Evolutionary conservation across 345 rosid genomes (phyloP).

Genomic region (Moringa oleifera): DNA sequence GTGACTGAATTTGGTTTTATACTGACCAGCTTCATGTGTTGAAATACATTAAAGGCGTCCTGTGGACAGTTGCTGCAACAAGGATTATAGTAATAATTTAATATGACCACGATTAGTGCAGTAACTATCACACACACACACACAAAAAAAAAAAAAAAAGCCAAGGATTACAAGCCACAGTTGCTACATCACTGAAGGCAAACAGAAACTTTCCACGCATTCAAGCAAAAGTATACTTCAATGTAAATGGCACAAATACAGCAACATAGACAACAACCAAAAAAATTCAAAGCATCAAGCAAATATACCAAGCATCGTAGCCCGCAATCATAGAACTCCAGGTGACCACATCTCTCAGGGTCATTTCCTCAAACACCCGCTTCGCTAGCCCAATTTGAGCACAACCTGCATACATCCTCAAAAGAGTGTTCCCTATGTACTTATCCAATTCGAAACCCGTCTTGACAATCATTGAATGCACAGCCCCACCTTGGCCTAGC

Average conservation of each 20-base stretch:
- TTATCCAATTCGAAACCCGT: slow-evolving; percentile 19
- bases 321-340: slow-evolving; percentile 55
- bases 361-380: slow-evolving; percentile 30
- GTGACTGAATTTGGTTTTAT: slow-evolving; percentile 23
- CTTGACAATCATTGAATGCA: slow-evolving; percentile 22
- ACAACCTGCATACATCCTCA: slow-evolving; percentile 28
- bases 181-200: too few relatives aligned
- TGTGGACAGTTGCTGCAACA: slow-evolving; percentile 24
- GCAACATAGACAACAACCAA: too few relatives aligned
- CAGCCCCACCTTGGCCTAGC: slow-evolving; percentile 14
- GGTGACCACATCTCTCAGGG: slow-evolving; percentile 37
- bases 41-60: slow-evolving; percentile 31
- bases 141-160: too few relatives aligned
- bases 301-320: slow-evolving; percentile 29
- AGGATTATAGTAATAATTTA: neutral
- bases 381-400: slow-evolving; percentile 28
- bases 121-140: neutral
- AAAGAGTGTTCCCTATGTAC: slow-evolving; percentile 25
- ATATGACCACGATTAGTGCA: too few relatives aligned
- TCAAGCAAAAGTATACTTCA: too few relatives aligned
- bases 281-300: neutral
- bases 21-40: slow-evolving; percentile 16
- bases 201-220: too few relatives aligned
- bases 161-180: too few relatives aligned
- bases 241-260: too few relatives aligned